Evolutionary conservation across 129 eudicot genomes (phyloP), one percentile per base, ranked within the genome.

Genomic region (Saussurea involucrata): DNA sequence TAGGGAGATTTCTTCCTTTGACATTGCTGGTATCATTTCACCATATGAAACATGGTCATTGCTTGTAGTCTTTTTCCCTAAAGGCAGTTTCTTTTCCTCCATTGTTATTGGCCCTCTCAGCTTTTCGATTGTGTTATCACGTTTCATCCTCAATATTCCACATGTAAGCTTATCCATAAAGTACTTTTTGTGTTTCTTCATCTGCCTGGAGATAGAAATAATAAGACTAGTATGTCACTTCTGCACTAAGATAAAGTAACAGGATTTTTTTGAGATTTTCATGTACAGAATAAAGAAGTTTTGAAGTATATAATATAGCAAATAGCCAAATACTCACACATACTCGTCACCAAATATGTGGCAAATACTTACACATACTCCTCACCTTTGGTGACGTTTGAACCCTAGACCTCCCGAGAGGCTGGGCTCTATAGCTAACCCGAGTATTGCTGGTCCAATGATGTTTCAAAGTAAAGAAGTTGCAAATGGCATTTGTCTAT

Each of bases 141-240:
- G 80, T 80, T 85, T 92, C 87, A 92, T 77, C 34, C 81, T 80
- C 63, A 92, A 77, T 74, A 91, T 85, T 75, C 88, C 88, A 63
- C 97, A 88, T 5, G 82, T 76, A 24, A 92, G 85, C 64, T 81
- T 87, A 74, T 89, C 88, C 87, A 92, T 71, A 25, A 87, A 92
- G 88, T 85, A 89, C 60, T 69, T 85, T 75, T 72, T 87, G 68
- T 92, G 90, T 80, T 87, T 92, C 86, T 92, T 92, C 97, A 92
- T 85, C 77, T 87, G 89, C 82, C 97, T 89, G 72, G 29, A 82
- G 78, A 49, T 21, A 72, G 20, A 37, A 74, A 72, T 36, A 36
- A 40, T 42, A 49, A 33, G 27, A 73, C 74, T 44, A 7, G 17
- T 44, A 66, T 1, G 12, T 6, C 64, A 57, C 11, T 57, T 57